Conservation (phyloP, 176 grass and related monocot genomes). For the Stipa capillata region DNA sequence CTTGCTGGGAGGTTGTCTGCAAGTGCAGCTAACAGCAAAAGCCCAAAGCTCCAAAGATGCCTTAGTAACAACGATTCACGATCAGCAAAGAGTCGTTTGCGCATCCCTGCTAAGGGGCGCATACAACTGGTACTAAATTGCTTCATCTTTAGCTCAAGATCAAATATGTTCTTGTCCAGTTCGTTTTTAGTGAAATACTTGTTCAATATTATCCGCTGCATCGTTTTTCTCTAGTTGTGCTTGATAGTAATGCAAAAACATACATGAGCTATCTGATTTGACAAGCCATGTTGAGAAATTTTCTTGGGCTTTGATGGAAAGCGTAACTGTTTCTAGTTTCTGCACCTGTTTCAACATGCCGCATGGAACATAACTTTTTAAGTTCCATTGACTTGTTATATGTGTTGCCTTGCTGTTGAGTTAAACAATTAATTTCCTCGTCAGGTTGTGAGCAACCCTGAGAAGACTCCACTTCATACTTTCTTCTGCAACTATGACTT, state of each 20-base stretch:
- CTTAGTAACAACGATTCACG: constrained; percentile 66
- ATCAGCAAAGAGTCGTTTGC: constrained; percentile 78
- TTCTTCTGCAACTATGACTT: constrained; percentile 99
- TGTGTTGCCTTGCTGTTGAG: not conserved
- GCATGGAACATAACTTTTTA: no score
- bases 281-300: not conserved
- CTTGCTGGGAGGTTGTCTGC: constrained; percentile 52
- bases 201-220: not conserved
- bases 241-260: not conserved
- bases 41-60: constrained; percentile 49
- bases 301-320: not conserved
- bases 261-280: not conserved
- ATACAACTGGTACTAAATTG: constrained; percentile 82
- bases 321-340: not conserved
- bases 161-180: not conserved
- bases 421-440: constrained; percentile 2
- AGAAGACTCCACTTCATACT: constrained; percentile 93
- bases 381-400: not conserved
- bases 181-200: constrained; percentile 1
- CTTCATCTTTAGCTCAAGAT: not conserved
- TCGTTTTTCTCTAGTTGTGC: not conserved
- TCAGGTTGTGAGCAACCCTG: constrained; percentile 94
- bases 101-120: constrained; percentile 79
- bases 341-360: no score
- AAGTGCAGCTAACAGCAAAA: constrained; percentile 44